Evolutionary conservation across 495 filamentous ascomycete species (phyloP).

Genomic region (Neurospora hispaniola): DNA sequence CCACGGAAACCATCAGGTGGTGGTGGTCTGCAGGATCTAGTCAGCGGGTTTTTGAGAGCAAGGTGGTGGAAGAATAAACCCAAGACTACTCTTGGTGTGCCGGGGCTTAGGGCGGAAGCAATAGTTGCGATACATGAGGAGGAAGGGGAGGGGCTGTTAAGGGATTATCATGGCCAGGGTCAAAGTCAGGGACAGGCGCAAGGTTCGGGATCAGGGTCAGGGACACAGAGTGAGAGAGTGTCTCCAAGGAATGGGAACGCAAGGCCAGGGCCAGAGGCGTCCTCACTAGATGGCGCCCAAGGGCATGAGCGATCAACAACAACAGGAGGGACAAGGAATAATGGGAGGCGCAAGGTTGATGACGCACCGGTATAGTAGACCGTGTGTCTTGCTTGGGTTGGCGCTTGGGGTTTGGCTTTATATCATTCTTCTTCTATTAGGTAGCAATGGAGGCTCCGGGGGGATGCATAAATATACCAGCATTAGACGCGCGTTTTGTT

Average conservation of each 20-base stretch:
- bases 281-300: background rate
- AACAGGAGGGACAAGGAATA: background rate
- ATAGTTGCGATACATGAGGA: background rate
- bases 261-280: background rate
- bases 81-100: background rate
- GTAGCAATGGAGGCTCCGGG: background rate
- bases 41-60: constrained; percentile 27
- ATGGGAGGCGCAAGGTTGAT: background rate
- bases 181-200: background rate
- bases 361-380: background rate
- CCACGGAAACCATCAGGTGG: constrained; percentile 15
- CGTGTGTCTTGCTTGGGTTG: background rate
- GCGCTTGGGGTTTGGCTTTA: background rate
- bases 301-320: background rate
- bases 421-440: background rate
- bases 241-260: background rate
- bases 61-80: constrained; percentile 29
- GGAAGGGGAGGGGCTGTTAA: background rate
- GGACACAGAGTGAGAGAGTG: background rate
- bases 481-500: background rate
- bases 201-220: background rate
- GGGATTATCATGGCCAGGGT: background rate
- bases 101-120: background rate
- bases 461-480: background rate
- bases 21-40: constrained; percentile 27